Evolutionary conservation across 441 rosid genomes (phyloP).

Genomic region (Jatropha podagrica): DNA sequence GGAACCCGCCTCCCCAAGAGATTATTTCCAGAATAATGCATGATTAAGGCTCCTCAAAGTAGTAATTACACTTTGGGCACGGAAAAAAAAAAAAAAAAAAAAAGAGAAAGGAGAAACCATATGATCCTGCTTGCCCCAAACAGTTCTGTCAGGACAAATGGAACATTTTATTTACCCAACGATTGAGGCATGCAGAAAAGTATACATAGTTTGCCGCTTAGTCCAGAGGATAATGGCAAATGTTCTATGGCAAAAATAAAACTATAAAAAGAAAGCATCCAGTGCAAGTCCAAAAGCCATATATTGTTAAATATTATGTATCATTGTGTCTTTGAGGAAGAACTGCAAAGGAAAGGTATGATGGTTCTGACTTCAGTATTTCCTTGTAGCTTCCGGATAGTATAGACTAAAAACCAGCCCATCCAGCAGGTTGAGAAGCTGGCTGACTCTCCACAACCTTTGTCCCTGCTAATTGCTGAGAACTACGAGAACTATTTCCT

Average conservation of each 20-base stretch:
- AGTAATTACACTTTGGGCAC: neutral
- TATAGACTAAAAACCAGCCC: conserved; percentile 82
- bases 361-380: conserved; percentile 11
- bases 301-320: conserved; percentile 11
- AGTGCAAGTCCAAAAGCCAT: conserved; percentile 18
- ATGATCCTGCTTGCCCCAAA: neutral
- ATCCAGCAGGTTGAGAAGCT: conserved; percentile 82
- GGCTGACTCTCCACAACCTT: conserved; percentile 48
- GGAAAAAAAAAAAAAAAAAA: neutral
- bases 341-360: neutral
- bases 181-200: conserved; percentile 22
- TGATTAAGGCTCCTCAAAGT: too few species aligned
- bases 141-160: neutral
- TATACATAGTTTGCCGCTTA: conserved; percentile 23
- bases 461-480: conserved; percentile 42
- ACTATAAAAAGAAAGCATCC: conserved; percentile 19
- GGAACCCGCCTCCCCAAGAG: too few species aligned
- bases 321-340: conserved; percentile 1
- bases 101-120: too few species aligned
- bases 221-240: conserved; percentile 19
- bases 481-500: conserved; percentile 48
- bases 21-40: neutral
- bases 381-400: conserved; percentile 11
- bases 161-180: conserved; percentile 12
- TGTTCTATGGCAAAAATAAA: conserved; percentile 22